These are phyloP conservation scores for Termitomyces sp. DNA, from an alignment of 768 basidiomycete genomes.

Conservation along the genomic window DNA sequence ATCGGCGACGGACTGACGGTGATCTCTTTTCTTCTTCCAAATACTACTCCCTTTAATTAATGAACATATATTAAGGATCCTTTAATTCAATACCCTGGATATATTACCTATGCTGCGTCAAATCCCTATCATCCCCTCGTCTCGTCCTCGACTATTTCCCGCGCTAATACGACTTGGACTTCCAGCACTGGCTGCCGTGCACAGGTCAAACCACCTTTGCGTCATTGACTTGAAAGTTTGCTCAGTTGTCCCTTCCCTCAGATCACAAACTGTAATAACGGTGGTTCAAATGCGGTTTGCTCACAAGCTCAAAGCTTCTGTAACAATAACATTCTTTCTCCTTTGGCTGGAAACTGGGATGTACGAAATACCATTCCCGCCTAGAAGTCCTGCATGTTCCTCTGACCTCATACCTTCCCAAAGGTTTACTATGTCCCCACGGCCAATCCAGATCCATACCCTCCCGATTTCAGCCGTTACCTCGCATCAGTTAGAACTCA, in stretches of 20 bases:
- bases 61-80: slow-evolving; percentile 25
- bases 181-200: slow-evolving; percentile 42
- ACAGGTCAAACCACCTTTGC: slow-evolving; percentile 25
- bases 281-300: slow-evolving; percentile 43
- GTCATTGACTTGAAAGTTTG: not conserved
- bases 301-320: slow-evolving; percentile 54
- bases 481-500: slow-evolving; percentile 24
- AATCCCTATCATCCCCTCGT: slow-evolving; percentile 58
- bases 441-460: slow-evolving; percentile 43
- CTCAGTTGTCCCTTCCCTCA: slow-evolving; percentile 15
- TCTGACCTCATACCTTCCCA: not conserved
- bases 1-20: slow-evolving; percentile 61
- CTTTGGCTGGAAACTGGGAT: slow-evolving; percentile 51
- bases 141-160: slow-evolving; percentile 30
- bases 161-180: slow-evolving; percentile 39
- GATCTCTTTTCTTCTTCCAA: not conserved
- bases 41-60: not conserved
- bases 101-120: slow-evolving; percentile 46
- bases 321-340: slow-evolving; percentile 48
- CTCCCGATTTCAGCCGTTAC: slow-evolving; percentile 33
- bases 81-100: slow-evolving; percentile 52
- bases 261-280: slow-evolving; percentile 49
- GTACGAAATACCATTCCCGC: slow-evolving; percentile 20
- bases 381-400: not conserved
- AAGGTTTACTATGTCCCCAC: slow-evolving; percentile 47